phyloP scores from a whole-genome alignment of 148 eudicot genomes.

The Gaultheria prostrata region DNA sequence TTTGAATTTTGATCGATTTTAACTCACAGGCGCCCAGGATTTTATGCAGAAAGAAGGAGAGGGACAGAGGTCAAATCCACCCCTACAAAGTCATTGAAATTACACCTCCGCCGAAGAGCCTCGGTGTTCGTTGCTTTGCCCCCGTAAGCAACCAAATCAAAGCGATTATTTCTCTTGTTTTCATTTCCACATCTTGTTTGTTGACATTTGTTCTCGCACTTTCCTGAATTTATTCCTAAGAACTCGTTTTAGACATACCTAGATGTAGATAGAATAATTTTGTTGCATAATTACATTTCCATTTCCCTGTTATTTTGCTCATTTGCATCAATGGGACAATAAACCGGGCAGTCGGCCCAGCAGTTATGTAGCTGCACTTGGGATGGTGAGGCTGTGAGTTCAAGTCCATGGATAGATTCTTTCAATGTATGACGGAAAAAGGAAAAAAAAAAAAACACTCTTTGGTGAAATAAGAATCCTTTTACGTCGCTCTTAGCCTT shows the following conservation, averaged over 20 bases:
- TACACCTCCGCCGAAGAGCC: constrained; percentile 76
- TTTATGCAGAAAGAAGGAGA: constrained; percentile 52
- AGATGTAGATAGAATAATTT: background rate
- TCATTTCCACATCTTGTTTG: background rate
- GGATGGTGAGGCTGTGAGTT: no score
- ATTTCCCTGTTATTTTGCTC: background rate
- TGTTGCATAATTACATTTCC: background rate
- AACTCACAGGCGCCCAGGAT: constrained; percentile 18
- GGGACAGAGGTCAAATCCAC: constrained; percentile 40
- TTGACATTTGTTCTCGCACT: background rate
- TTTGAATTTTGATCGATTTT: background rate
- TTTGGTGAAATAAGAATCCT: background rate
- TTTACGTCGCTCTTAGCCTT: background rate
- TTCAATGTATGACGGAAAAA: no score
- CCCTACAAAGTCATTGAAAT: constrained; percentile 80
- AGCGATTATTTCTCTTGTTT: background rate
- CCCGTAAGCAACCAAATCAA: constrained; percentile 38
- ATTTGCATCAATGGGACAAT: no score
- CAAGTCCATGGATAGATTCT: no score
- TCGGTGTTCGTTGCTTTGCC: constrained; percentile 73
- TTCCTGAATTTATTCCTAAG: background rate
- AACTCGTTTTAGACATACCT: background rate
- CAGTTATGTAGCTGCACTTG: no score
- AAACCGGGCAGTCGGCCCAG: no score
- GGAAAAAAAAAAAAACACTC: no score